Base-by-base conservation (phyloP, 352 stramenopile species). In the Plasmopara halstedii region DNA sequence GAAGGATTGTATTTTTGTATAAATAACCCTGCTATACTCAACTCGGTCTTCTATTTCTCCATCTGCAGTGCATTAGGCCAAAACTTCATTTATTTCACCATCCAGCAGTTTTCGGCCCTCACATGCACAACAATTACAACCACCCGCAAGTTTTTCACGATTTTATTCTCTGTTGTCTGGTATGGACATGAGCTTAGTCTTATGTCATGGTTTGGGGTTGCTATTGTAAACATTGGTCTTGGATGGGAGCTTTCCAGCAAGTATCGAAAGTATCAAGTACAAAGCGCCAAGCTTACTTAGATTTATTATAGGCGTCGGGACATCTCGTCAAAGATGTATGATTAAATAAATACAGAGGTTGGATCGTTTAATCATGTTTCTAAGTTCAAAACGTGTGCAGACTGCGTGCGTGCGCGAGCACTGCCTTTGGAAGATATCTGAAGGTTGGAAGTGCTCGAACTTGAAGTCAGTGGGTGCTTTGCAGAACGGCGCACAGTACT, bases 71-170 rank as follows among this genome's bases (percentile, higher is more conserved):
- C 96, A 22, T 64, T 98, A 38, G 96, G 96, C 18, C 96, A 99
- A 72, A 97, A 96, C 68, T 99, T 99, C 70, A 99, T 99, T 79
- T 99, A 98, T 85, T 98, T 97, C 58, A 98, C 94, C 25, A 97
- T 99, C 58, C 84, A 96, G 50, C 81, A 96, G 62, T 99, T 99
- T 71, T 97, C 97, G 65, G 93, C 96, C 32, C 83, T 99, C 29
- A 96, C 97, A 44, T 97, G 94, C 64, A 98, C 95, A 26, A 99
- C 96, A 26, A 98, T 99, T 54, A 99, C 97, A 23, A 99, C 97
- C 1, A 99, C 96, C 47, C 83, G 97, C 65, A 99, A 99, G 75
- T 99, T 99, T 67, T 99, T 99, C 62, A 98, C 92, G 8, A 98
- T 99, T 33, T 69, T 99, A 19, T 89, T 99, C 57, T 98, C 90